A percentile compares a stretch with the other conserved stretches of the same genome.
Conservation (phyloP, 2,329 filamentous ascomycete species). For the Monosporascus sp. region DNA sequence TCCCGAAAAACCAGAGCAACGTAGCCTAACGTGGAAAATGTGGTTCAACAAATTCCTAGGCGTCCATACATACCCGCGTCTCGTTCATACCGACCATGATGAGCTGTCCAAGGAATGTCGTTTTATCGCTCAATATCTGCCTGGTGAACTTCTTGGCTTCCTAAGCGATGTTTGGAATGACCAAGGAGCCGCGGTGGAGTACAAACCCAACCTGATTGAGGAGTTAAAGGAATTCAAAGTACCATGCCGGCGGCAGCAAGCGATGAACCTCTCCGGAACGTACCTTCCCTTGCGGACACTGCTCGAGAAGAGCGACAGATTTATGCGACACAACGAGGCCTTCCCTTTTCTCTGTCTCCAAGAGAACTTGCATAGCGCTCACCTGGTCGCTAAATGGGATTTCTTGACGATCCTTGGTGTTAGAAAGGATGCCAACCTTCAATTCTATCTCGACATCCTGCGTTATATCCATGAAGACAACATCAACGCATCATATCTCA, state of each 20-base stretch:
- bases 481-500: neutral
- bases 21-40: neutral
- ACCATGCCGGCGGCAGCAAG: too few relatives aligned
- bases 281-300: slow-evolving; percentile 4
- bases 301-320: slow-evolving; percentile 1
- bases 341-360: slow-evolving; percentile 1
- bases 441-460: neutral
- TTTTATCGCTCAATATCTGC: slow-evolving; percentile 2
- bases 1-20: neutral
- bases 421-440: neutral
- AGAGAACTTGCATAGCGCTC: neutral
- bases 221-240: too few relatives aligned
- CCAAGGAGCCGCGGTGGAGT: too few relatives aligned
- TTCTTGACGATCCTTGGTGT: neutral
- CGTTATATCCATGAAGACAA: neutral
- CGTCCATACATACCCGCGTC: neutral
- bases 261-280: neutral
- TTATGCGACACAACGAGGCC: neutral
- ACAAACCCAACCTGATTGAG: too few relatives aligned
- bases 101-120: slow-evolving; percentile 1
- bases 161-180: neutral
- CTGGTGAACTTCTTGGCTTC: slow-evolving; percentile 3
- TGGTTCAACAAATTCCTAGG: neutral
- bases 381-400: neutral
- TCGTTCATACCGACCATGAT: neutral